Conservation (phyloP, 169 alveolate species). For the Plasmodium knowlesi region DNA sequence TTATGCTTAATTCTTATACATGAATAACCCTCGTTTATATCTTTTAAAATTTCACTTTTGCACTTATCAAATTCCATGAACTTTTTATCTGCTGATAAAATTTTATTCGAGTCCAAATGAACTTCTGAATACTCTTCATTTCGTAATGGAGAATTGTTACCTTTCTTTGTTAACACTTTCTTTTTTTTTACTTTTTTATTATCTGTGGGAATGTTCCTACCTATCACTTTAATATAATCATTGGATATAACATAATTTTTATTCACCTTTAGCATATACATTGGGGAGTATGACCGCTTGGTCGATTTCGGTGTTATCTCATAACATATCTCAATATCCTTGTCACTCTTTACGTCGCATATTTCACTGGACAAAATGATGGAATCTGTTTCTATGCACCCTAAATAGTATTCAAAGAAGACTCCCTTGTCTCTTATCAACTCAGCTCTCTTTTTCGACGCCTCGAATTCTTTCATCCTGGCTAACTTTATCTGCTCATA, state of each 20-base stretch:
- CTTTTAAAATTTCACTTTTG: conserved; percentile 64
- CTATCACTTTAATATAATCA: conserved; percentile 57
- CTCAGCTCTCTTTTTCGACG: conserved; percentile 20
- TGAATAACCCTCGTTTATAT: conserved; percentile 68
- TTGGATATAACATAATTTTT: conserved; percentile 47
- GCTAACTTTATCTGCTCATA: conserved; percentile 34
- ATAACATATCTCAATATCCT: conserved; percentile 31
- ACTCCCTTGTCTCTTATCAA: conserved; percentile 56
- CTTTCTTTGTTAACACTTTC: conserved; percentile 18
- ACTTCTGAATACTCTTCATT: conserved; percentile 10
- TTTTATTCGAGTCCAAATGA: conserved; percentile 1
- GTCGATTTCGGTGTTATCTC: conserved; percentile 61
- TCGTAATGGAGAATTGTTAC: conserved; percentile 1
- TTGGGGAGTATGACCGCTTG: conserved; percentile 60
- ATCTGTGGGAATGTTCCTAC: conserved; percentile 44
- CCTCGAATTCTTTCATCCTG: conserved; percentile 43
- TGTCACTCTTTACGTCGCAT: conserved; percentile 54
- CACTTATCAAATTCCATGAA: conserved; percentile 28
- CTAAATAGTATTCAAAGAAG: conserved; percentile 60
- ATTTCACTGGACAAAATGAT: conserved; percentile 59
- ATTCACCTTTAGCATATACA: conserved; percentile 52
- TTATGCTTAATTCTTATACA: conserved; percentile 65
- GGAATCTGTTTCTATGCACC: conserved; percentile 68
- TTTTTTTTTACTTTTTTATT: conserved; percentile 48
- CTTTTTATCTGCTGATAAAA: conserved; percentile 46